Evolutionary conservation across 2,329 filamentous ascomycete genomes (phyloP).

Genomic region (Bisporella sp.): DNA sequence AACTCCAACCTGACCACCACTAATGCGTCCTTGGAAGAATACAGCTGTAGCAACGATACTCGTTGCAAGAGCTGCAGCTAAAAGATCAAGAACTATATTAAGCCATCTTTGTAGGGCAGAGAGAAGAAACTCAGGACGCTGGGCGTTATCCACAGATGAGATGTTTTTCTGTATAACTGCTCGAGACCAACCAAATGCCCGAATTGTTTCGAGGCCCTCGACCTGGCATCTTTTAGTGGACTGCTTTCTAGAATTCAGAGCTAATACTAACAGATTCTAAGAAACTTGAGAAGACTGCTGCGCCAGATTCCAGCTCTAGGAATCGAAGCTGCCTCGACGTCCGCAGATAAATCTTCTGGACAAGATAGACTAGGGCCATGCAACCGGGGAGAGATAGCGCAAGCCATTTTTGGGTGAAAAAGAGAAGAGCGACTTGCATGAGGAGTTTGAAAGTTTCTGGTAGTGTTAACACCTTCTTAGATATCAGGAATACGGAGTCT

Average conservation of each 20-base stretch:
- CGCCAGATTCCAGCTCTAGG: constrained; percentile 55
- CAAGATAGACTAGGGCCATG: constrained; percentile 36
- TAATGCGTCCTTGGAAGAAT: constrained; percentile 6
- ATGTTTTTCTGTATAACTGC: constrained; percentile 38
- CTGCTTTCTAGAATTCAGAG: not conserved
- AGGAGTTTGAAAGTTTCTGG: constrained; percentile 25
- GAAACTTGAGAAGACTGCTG: constrained; percentile 38
- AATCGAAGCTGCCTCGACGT: constrained; percentile 54
- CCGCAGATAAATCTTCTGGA: constrained; percentile 52
- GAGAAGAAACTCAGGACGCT: constrained; percentile 49
- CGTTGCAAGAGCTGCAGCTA: constrained; percentile 8
- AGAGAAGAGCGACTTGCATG: constrained; percentile 42
- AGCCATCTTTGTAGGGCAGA: constrained; percentile 52
- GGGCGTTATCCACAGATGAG: constrained; percentile 42
- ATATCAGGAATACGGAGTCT: constrained; percentile 15
- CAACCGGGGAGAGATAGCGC: constrained; percentile 44
- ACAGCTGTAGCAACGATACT: constrained; percentile 15
- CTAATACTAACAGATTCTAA: constrained; percentile 30
- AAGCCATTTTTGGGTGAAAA: constrained; percentile 37
- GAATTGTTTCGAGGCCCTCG: constrained; percentile 46
- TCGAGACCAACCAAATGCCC: constrained; percentile 48
- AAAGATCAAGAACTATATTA: constrained; percentile 34
- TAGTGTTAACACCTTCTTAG: not conserved
- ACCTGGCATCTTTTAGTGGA: constrained; percentile 18
- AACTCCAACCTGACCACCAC: constrained; percentile 17